Conservation (phyloP, 441 rosid species). For the Bocquillonia castaneifolia region DNA sequence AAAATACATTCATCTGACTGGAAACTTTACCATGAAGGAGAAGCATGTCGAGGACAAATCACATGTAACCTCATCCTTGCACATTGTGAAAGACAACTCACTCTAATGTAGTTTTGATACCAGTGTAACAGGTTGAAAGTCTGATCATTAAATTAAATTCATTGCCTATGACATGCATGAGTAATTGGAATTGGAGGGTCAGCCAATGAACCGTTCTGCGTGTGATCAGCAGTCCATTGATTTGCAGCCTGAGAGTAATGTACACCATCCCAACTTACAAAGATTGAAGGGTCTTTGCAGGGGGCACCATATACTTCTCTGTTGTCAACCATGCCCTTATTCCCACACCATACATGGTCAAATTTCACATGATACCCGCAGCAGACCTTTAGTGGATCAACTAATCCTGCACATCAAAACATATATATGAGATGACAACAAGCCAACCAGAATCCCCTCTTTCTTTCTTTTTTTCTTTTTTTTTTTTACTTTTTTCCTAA, state of each 20-base stretch:
- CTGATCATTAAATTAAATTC: not conserved
- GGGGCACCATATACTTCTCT: constrained; percentile 52
- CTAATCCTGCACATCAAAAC: constrained; percentile 41
- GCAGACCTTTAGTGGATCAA: constrained; percentile 67
- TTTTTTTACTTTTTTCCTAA: not conserved
- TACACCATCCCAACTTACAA: constrained; percentile 82
- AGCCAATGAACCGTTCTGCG: constrained; percentile 52
- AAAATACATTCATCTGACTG: not conserved
- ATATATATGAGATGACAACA: not conserved
- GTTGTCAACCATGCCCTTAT: constrained; percentile 48
- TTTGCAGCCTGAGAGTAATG: constrained; percentile 81
- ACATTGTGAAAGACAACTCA: not conserved
- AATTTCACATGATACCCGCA: constrained; percentile 75
- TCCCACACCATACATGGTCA: constrained; percentile 83
- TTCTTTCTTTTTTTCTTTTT: too few relatives aligned
- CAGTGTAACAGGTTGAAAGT: not conserved
- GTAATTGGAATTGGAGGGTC: constrained; percentile 60
- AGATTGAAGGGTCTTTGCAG: constrained; percentile 55
- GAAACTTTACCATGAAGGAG: not conserved
- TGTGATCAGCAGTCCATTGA: constrained; percentile 61
- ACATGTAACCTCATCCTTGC: not conserved
- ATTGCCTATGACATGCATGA: constrained; percentile 58
- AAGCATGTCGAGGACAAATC: not conserved
- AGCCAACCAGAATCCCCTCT: not conserved
- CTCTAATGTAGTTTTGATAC: not conserved